phyloP scores from a whole-genome alignment of 192 early-diverging fungal genomes.

The Podila minutissima region DNA sequence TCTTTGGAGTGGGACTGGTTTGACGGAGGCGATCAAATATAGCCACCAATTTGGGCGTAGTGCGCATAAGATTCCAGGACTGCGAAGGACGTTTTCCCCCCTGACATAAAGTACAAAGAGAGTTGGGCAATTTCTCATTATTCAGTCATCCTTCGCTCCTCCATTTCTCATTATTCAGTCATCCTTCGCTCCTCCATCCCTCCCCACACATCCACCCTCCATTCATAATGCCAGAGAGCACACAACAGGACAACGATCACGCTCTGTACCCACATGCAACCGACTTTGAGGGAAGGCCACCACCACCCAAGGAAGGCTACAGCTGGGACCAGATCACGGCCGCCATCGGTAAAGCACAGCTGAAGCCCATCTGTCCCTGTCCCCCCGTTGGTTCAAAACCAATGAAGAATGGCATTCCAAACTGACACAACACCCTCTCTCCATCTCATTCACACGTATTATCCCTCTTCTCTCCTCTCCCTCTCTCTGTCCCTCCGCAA shows the following conservation, averaged over 20 bases:
- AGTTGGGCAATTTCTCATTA: neutral
- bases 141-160: neutral
- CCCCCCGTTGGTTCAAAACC: too few species aligned
- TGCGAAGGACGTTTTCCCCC: neutral
- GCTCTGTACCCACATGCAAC: slow-evolving; percentile 23
- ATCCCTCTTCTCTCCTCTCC: neutral
- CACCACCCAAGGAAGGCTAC: slow-evolving; percentile 36
- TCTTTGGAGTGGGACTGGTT: neutral
- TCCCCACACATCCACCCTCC: too few species aligned
- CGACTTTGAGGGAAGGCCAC: slow-evolving; percentile 25
- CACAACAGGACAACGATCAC: neutral
- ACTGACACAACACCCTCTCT: too few species aligned
- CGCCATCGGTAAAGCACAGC: slow-evolving; percentile 16
- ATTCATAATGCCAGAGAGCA: neutral
- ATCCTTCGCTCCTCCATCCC: neutral
- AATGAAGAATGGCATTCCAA: too few species aligned
- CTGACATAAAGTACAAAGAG: too few species aligned
- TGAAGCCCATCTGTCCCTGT: too few species aligned
- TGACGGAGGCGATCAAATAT: too few species aligned
- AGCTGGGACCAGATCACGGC: slow-evolving; percentile 32
- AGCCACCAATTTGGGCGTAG: neutral
- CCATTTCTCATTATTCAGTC: neutral
- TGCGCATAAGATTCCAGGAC: neutral
- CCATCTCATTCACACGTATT: too few species aligned
- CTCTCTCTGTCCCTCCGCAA: neutral